Conservation (phyloP, 2,329 filamentous ascomycete genomes). For the Xylariales sp. region DNA sequence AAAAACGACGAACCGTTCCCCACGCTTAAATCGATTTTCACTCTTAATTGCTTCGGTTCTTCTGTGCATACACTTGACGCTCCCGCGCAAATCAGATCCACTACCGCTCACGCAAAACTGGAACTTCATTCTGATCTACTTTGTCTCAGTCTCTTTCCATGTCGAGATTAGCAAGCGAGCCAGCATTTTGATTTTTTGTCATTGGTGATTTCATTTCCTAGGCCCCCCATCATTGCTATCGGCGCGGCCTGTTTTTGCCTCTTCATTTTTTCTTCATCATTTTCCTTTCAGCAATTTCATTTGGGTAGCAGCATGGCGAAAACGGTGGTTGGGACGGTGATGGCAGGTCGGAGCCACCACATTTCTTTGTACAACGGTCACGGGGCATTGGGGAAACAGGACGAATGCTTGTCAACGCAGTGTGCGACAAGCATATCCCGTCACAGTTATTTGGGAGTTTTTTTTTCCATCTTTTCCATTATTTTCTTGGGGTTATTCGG, state of each 20-base stretch:
- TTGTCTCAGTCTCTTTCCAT: constrained; percentile 47
- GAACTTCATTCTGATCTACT: constrained; percentile 48
- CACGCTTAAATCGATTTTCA: constrained; percentile 23
- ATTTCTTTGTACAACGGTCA: constrained; percentile 51
- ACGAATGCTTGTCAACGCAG: constrained; percentile 42
- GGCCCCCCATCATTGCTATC: constrained; percentile 15
- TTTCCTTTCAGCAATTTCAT: constrained; percentile 39
- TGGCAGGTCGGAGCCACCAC: constrained; percentile 41
- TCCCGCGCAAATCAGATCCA: constrained; percentile 51
- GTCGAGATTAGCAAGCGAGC: constrained; percentile 53
- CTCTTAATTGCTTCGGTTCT: constrained; percentile 47
- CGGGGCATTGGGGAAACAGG: constrained; percentile 41
- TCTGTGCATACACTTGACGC: constrained; percentile 50
- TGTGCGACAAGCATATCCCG: constrained; percentile 37
- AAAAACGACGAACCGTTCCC: constrained; percentile 35
- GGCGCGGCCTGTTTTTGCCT: constrained; percentile 10
- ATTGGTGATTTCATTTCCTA: constrained; percentile 33
- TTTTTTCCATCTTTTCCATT: constrained; percentile 14
- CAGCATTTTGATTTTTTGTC: constrained; percentile 51
- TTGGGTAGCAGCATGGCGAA: constrained; percentile 50
- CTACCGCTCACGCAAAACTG: constrained; percentile 51
- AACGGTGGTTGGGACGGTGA: constrained; percentile 47
- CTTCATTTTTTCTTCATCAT: constrained; percentile 24
- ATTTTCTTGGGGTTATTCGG: constrained; percentile 35
- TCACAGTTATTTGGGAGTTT: constrained; percentile 34